phyloP scores from a whole-genome alignment of 2,329 filamentous ascomycete genomes.

The Penicillium sp. region DNA sequence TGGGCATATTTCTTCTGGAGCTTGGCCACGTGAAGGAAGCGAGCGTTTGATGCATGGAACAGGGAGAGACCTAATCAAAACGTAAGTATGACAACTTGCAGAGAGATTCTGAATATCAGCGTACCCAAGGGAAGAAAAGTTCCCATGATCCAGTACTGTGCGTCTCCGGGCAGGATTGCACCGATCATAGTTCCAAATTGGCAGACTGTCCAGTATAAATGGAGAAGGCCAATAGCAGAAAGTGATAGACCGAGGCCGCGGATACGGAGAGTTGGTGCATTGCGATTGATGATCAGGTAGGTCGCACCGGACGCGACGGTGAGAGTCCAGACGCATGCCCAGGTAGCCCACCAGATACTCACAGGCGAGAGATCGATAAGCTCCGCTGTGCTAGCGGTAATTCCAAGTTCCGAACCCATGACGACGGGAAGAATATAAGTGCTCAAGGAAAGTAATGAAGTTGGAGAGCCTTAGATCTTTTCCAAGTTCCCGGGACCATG shows the following conservation, averaged over 20 bases:
- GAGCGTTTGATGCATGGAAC: constrained; percentile 64
- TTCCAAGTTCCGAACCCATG: constrained; percentile 35
- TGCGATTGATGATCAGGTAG: constrained; percentile 34
- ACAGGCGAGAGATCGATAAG: constrained; percentile 16
- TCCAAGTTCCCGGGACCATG: background rate
- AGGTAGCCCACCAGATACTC: constrained; percentile 31
- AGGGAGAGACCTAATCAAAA: constrained; percentile 56
- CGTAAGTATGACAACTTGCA: background rate
- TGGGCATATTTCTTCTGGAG: constrained; percentile 51
- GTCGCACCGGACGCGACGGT: constrained; percentile 28
- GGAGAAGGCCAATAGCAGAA: constrained; percentile 37
- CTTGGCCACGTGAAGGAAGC: constrained; percentile 60
- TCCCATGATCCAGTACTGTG: constrained; percentile 69
- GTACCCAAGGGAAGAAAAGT: constrained; percentile 56
- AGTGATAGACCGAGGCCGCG: constrained; percentile 39
- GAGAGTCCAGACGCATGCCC: constrained; percentile 34
- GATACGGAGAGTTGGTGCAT: constrained; percentile 38
- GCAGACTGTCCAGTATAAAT: constrained; percentile 38
- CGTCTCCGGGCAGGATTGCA: constrained; percentile 48
- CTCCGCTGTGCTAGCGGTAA: constrained; percentile 27
- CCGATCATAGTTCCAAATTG: constrained; percentile 41
- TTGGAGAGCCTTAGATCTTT: background rate
- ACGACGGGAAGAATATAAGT: background rate
- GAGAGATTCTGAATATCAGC: background rate
- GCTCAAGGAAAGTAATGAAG: background rate